These are phyloP conservation scores for Xylariomycetidae sp. DNA, from an alignment of 2,329 filamentous ascomycete species.

Conservation along the genomic window DNA sequence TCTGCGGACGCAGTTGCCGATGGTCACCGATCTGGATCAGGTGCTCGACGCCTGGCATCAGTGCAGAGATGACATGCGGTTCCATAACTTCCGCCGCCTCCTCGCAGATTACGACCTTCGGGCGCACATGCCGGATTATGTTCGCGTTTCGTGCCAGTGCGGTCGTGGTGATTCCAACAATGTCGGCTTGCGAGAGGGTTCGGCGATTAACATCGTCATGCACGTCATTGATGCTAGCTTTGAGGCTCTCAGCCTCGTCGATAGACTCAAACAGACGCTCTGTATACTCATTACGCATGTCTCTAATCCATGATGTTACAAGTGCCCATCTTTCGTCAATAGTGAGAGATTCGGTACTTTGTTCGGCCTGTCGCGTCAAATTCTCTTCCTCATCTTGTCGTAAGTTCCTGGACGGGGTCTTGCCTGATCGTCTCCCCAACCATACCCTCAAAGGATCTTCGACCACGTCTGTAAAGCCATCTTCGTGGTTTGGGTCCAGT, in stretches of 20 bases:
- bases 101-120: constrained; percentile 61
- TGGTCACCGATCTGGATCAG: constrained; percentile 63
- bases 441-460: constrained; percentile 14
- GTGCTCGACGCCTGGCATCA: constrained; percentile 58
- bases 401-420: constrained; percentile 2
- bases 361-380: constrained; percentile 10
- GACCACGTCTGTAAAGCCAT: constrained; percentile 20
- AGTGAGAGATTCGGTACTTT: constrained; percentile 15
- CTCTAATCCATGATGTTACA: constrained; percentile 23
- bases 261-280: constrained; percentile 4
- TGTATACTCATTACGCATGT: constrained; percentile 18
- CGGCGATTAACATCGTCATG: constrained; percentile 31
- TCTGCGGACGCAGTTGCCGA: constrained; percentile 54
- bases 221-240: constrained; percentile 14
- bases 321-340: constrained; percentile 19
- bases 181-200: constrained; percentile 32
- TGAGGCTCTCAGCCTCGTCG: constrained; percentile 8
- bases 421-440: constrained; percentile 9
- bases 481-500: constrained; percentile 1
- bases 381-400: no score
- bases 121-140: constrained; percentile 41
- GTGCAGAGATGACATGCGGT: constrained; percentile 53
- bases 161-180: constrained; percentile 58
- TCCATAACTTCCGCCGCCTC: constrained; percentile 68
- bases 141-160: constrained; percentile 49